Base-by-base conservation (phyloP, 2,329 filamentous ascomycete species). In the Cordyceps militaris region DNA sequence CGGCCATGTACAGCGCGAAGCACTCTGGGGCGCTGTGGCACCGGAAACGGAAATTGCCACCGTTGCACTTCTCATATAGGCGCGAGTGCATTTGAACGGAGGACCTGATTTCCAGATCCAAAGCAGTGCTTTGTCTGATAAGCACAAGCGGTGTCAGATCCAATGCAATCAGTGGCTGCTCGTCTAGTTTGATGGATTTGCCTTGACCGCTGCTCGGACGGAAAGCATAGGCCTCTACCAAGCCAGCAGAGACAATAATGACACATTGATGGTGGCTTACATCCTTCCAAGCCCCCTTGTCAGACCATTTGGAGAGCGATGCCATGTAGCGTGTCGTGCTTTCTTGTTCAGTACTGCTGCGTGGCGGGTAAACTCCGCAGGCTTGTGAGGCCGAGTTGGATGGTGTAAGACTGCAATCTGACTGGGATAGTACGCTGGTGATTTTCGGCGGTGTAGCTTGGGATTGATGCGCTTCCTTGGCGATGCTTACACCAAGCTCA, bases 31-130 rank as follows among this genome's bases (percentile, higher is more conserved):
- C 79, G 48, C 82, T 89, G 43, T 86, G 79, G 49, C 90, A 90
- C 43, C 94, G 87, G 80, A 97, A 94, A 78, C 95, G 93, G 74
- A 96, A 89, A 69, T 95, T 94, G 65, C 76, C 79, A 32, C 79
- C 79, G 14, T 85, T 86, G 52, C 86, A 81, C 14, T 66, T 67
- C 74, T 75, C 81, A 59, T 79, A 81, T 58, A 96, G 80, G 64
- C 84, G 83, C 5, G 88, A 91, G 61, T 88, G 79, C 23, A 79
- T 71, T 44, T 88, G 88, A 26, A 92, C 88, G 1, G 90, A 90
- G 7, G 93, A 97, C 51, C 91, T 88, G 62, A 99, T 90, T 63
- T 95, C 94, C 56, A 99, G 89, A 69, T 99, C 94, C 32, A 99
- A 83, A 3, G 89, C 89, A 23, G 91, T 99, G 65, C 92, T 94